Conservation (phyloP, 164 flowering plant genomes). For the Berberis thunbergii region DNA sequence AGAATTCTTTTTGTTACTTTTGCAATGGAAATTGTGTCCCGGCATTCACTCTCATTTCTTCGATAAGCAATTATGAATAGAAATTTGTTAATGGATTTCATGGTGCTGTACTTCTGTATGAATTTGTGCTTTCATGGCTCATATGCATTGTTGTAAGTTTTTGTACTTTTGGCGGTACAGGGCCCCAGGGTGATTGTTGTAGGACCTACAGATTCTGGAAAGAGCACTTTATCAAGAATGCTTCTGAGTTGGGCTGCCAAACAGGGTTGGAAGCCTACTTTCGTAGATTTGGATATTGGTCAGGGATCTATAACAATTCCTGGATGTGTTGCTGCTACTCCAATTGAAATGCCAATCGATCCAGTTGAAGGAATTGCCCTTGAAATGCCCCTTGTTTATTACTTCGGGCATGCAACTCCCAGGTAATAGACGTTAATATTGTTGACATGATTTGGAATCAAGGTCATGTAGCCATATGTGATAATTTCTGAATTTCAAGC, state of each 20-base stretch:
- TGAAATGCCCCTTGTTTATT: constrained; percentile 91
- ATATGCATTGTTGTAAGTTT: constrained; percentile 6
- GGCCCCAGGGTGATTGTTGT: constrained; percentile 92
- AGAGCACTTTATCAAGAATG: constrained; percentile 82
- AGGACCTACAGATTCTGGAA: constrained; percentile 91
- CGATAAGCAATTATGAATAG: no score
- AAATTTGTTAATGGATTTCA: no score
- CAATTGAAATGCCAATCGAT: constrained; percentile 90
- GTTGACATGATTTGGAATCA: not conserved
- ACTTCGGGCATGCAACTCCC: constrained; percentile 79
- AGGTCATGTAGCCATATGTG: not conserved
- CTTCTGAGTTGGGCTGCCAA: constrained; percentile 96
- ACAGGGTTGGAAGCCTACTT: constrained; percentile 96
- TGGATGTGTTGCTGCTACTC: constrained; percentile 85
- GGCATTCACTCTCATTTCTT: no score
- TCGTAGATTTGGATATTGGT: constrained; percentile 88
- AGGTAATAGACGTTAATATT: constrained; percentile 33
- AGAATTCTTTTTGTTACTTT: no score
- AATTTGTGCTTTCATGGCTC: not conserved
- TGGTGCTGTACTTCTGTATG: no score
- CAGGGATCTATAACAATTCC: constrained; percentile 90
- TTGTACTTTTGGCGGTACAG: constrained; percentile 26
- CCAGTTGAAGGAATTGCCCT: constrained; percentile 96
- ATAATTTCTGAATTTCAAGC: no score
- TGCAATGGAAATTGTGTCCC: no score